A percentile compares a stretch with the other conserved stretches of the same genome.
Conservation (phyloP, 495 filamentous ascomycete species). For the Penicillium dipodomyicola region DNA sequence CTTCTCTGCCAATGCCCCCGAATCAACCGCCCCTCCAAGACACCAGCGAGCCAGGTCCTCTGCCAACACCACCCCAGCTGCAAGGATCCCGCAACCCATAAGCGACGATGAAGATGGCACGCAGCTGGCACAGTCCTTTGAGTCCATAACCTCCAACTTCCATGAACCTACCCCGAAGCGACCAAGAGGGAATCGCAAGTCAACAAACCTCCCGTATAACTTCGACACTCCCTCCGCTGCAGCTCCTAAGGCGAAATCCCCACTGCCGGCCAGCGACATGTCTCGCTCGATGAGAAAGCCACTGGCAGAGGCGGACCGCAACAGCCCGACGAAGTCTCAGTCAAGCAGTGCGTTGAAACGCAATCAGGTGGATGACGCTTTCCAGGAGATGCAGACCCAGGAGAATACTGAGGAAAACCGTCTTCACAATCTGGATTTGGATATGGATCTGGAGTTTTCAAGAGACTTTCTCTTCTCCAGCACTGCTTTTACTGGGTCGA, state of each 20-base stretch:
- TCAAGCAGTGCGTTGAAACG: slow-evolving; percentile 10
- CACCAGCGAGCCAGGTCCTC: slow-evolving; percentile 22
- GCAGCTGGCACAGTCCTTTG: slow-evolving; percentile 27
- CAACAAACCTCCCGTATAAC: background rate
- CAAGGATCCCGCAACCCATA: slow-evolving; percentile 18
- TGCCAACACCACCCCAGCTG: slow-evolving; percentile 10
- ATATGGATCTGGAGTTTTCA: slow-evolving; percentile 43
- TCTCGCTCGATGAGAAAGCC: slow-evolving; percentile 10
- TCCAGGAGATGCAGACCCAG: slow-evolving; percentile 10
- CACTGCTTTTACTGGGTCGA: slow-evolving; percentile 32
- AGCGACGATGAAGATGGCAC: slow-evolving; percentile 21
- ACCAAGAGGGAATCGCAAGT: slow-evolving; percentile 23
- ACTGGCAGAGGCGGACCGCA: slow-evolving; percentile 28
- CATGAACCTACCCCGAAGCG: slow-evolving; percentile 32
- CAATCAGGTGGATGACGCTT: slow-evolving; percentile 10
- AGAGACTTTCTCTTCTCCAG: slow-evolving; percentile 39
- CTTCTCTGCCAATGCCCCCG: slow-evolving; percentile 30
- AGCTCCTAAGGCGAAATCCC: background rate
- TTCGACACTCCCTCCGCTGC: background rate
- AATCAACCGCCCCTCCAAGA: slow-evolving; percentile 22
- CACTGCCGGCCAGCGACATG: background rate
- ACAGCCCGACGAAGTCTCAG: slow-evolving; percentile 31
- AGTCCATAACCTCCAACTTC: slow-evolving; percentile 18
- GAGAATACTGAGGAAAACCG: slow-evolving; percentile 22
- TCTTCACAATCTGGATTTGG: slow-evolving; percentile 32